Evolutionary conservation across 306 rosid species (phyloP).

Genomic region (Cucurbita maxima): DNA sequence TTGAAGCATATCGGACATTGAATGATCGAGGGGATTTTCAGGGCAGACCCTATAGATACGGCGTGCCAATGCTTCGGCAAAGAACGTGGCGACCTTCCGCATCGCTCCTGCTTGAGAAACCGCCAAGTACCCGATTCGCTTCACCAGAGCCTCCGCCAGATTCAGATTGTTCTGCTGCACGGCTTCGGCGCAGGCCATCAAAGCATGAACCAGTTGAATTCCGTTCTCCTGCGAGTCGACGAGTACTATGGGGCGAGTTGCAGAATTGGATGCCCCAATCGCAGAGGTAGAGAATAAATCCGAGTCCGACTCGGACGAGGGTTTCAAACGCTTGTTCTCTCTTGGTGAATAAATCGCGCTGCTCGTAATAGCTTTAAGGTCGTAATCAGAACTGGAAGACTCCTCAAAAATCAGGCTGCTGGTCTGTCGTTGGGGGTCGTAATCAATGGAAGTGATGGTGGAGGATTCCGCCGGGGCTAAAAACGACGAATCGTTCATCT

Average conservation of each 20-base stretch:
- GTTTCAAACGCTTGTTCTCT: slow-evolving; percentile 34
- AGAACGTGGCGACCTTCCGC: slow-evolving; percentile 79
- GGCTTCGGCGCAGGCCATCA: slow-evolving; percentile 86
- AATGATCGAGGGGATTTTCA: slow-evolving; percentile 27
- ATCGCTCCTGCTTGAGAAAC: slow-evolving; percentile 77
- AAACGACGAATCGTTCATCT: slow-evolving; percentile 5
- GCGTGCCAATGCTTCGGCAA: slow-evolving; percentile 71
- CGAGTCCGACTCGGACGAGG: slow-evolving; percentile 14
- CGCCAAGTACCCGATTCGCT: slow-evolving; percentile 60
- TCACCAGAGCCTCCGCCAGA: slow-evolving; percentile 55
- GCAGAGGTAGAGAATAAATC: slow-evolving; percentile 11
- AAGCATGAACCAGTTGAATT: slow-evolving; percentile 56
- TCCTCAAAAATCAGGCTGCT: slow-evolving; percentile 22
- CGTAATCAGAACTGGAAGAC: slow-evolving; percentile 40
- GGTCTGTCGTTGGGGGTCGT: slow-evolving; percentile 2
- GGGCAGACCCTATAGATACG: slow-evolving; percentile 51
- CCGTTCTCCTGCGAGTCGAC: slow-evolving; percentile 84
- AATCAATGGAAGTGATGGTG: slow-evolving; percentile 35
- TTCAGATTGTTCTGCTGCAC: slow-evolving; percentile 40
- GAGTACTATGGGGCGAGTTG: slow-evolving; percentile 36
- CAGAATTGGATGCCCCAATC: slow-evolving; percentile 6
- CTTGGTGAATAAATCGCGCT: slow-evolving; percentile 36
- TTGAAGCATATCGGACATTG: slow-evolving; percentile 49
- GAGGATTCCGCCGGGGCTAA: slow-evolving; percentile 40
- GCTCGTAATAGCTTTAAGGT: slow-evolving; percentile 64